Evolutionary conservation across 306 rosid genomes (phyloP).

Genomic region (Inga leiocalycina): DNA sequence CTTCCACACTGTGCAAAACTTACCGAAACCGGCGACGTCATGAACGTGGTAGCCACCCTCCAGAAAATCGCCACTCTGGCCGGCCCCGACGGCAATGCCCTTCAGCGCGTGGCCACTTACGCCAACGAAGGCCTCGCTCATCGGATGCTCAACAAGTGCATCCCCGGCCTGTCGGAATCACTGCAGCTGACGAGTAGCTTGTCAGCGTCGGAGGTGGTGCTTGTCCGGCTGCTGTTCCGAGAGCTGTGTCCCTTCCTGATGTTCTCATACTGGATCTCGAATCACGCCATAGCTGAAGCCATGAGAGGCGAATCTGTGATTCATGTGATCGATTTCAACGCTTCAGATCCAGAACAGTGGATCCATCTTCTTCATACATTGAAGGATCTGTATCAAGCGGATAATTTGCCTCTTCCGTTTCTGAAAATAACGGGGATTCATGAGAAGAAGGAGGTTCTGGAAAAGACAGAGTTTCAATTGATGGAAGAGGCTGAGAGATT

Average conservation of each 20-base stretch:
- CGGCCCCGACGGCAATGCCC: slow-evolving; percentile 60
- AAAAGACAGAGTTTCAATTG: slow-evolving; percentile 46
- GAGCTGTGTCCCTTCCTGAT: slow-evolving; percentile 46
- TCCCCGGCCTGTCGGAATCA: slow-evolving; percentile 3
- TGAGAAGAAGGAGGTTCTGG: slow-evolving; percentile 59
- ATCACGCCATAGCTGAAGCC: slow-evolving; percentile 67
- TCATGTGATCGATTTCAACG: slow-evolving; percentile 68
- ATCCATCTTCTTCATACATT: slow-evolving; percentile 49
- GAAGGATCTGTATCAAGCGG: slow-evolving; percentile 38
- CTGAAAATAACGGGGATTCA: slow-evolving; percentile 65
- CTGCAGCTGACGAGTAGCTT: background rate
- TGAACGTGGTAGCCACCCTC: slow-evolving; percentile 45
- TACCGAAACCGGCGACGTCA: slow-evolving; percentile 47
- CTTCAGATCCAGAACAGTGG: slow-evolving; percentile 64
- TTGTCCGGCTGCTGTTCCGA: background rate
- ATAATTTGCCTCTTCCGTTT: slow-evolving; percentile 43
- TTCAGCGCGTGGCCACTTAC: slow-evolving; percentile 70
- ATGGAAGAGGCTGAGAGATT: slow-evolving; percentile 58
- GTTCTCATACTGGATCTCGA: slow-evolving; percentile 52
- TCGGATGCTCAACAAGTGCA: slow-evolving; percentile 1
- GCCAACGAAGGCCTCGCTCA: slow-evolving; percentile 60
- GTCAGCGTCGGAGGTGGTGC: slow-evolving; percentile 19
- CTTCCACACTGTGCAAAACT: slow-evolving; percentile 47
- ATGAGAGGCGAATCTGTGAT: slow-evolving; percentile 58
- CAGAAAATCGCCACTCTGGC: slow-evolving; percentile 55